Base-by-base conservation (phyloP, 306 rosid genomes). In the Malus sieversii region DNA sequence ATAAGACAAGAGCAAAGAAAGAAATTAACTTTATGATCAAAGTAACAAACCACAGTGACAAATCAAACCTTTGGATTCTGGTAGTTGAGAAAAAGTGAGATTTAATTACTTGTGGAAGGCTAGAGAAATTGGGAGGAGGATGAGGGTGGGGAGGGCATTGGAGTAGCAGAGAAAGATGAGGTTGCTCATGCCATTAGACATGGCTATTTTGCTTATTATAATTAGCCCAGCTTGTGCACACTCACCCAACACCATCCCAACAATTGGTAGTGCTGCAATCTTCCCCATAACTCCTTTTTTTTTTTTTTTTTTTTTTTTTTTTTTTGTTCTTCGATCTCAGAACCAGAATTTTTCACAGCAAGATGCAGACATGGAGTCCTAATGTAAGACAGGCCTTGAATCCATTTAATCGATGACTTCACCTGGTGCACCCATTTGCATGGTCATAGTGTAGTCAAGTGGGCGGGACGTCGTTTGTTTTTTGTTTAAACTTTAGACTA, bases 131-230 rank as follows among this genome's bases (percentile, higher is more conserved):
- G 92, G 93, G 40, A 90, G 92, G 71, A 92, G 96, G 12, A 92
- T 9, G 5, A 88, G 83, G 35, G 96, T 57, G 76, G 96, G 93
- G 52, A 92, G 72, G 1, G 88, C 40, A 30, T 90, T 92, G 69
- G 93, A 90, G 81, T 87, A 90, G 89, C 87, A 84, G 76, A 90
- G 80, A 82, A 92, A 92, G 45, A 92, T 48, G 77, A 92, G 80
- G 81, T 78, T 87, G 83, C 77, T 84, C 92, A 90, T 90, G 8
- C 97, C 96, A 63, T 82, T 74, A 11, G 88, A 69, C 90, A 92
- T 87, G 19, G 84, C 92, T 65, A 78, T 71, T 78, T 92, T 92
- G 85, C 96, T 86, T 5, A 90, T 11, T 40, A 90, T 90, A 85
- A 90, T 90, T 66, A 92, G 74, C 5, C 89, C 89, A 75, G 85